Evolutionary conservation across 2,329 filamentous ascomycete species (phyloP), one percentile per base, ranked within the genome.

Genomic region (Penicillium nordicum): DNA sequence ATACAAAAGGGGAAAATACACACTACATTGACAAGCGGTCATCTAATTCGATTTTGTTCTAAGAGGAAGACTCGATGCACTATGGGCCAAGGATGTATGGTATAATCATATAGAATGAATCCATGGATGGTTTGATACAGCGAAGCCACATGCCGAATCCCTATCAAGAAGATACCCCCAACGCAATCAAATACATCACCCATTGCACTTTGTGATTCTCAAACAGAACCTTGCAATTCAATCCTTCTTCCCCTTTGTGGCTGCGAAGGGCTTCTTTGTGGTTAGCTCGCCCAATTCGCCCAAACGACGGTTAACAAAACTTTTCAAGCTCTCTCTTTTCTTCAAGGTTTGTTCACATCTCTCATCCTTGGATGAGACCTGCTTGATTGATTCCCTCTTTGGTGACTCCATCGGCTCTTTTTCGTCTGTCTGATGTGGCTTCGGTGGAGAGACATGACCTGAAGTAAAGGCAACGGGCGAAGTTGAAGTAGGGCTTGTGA

Each of bases 281-380:
- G 45, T 23, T 4, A 50, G 16, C 9, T 43, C 43, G 4, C 50
- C 47, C 25, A 53, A 41, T 18, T 57, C 51, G 7, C 50, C 18
- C 27, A 57, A 50, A 9, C 53, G 55, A 12, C 60, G 58, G 21
- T 41, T 57, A 11, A 65, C 32, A 45, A 63, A 50, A 40, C 36
- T 55, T 7, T 50, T 49, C 18, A 66, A 44, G n/a, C 55, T 61
- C 23, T 58, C 55, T 40, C 48, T 58, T 53, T 57, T 57, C 11
- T 51, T 56, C 32, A 53, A 51, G 30, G 46, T 58, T 55, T 3
- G 60, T 47, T 58, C 57, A 59, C 60, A 30, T 63, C 57, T 32
- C 57, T 67, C 27, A 29, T 59, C 49, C 53, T 18, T 40, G 7
- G 52, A 45, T 5, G 30, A 11, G 18, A 18, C n/a, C 27, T 34